Evolutionary conservation across 208 protist genomes (phyloP).

Genomic region (Crithidia acanthocephali): DNA sequence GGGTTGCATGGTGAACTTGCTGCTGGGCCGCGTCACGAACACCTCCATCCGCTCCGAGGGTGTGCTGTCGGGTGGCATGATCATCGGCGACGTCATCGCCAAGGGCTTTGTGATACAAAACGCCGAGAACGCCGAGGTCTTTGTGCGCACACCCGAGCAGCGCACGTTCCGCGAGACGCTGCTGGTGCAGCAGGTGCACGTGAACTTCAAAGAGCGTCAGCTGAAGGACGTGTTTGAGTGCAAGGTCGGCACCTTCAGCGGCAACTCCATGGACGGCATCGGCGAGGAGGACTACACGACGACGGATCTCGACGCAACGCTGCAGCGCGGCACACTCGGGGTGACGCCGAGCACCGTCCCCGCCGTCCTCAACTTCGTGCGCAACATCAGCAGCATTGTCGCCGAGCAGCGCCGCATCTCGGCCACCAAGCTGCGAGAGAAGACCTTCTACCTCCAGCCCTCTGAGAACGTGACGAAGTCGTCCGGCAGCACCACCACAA

Average conservation of each 20-base stretch:
- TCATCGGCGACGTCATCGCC: constrained; percentile 47
- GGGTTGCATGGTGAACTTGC: constrained; percentile 33
- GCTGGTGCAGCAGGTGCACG: constrained; percentile 56
- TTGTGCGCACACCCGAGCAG: constrained; percentile 59
- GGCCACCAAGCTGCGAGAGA: constrained; percentile 30
- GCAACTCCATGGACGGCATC: constrained; percentile 77
- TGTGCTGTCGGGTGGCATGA: constrained; percentile 70
- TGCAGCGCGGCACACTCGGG: constrained; percentile 55
- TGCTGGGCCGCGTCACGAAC: constrained; percentile 39
- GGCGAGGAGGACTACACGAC: constrained; percentile 62
- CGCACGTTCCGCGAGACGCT: constrained; percentile 70
- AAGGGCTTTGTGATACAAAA: constrained; percentile 75
- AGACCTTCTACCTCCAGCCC: constrained; percentile 1
- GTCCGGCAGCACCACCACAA: not conserved
- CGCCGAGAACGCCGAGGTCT: constrained; percentile 27
- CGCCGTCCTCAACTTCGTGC: constrained; percentile 60
- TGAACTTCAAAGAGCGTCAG: constrained; percentile 88
- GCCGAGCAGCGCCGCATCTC: constrained; percentile 53
- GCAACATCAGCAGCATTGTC: constrained; percentile 58
- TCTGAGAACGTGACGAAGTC: not conserved
- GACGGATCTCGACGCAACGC: constrained; percentile 46
- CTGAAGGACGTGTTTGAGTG: constrained; percentile 88
- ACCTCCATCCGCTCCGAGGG: constrained; percentile 75
- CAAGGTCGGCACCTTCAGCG: constrained; percentile 41
- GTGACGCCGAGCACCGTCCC: constrained; percentile 83